Conservation (phyloP, 75 land plant genomes). For the Pseudotsuga menziesii region DNA sequence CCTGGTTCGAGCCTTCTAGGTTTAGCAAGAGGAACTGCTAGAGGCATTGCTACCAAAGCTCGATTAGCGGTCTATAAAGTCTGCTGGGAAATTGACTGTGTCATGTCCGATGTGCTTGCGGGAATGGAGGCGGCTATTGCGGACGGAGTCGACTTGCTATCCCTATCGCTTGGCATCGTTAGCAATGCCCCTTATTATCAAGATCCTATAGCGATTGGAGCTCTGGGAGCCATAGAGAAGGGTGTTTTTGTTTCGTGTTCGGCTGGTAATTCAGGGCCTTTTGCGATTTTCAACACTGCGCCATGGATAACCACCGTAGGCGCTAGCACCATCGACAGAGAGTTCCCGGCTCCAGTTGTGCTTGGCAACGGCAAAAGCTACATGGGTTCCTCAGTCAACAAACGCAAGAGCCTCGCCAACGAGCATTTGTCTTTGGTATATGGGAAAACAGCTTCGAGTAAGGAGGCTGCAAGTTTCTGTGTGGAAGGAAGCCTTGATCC, state of each 20-base stretch:
- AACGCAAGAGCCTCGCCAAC: too few relatives aligned
- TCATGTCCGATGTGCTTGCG: constrained; percentile 13
- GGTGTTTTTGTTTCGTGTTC: constrained; percentile 40
- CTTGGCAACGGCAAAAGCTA: constrained; percentile 15
- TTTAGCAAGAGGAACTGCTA: constrained; percentile 25
- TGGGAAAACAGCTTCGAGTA: too few relatives aligned
- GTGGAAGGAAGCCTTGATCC: constrained; percentile 13
- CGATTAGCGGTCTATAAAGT: constrained; percentile 24
- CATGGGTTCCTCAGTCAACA: background rate
- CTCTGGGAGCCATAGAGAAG: constrained; percentile 23
- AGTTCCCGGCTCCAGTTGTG: constrained; percentile 7
- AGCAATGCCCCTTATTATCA: background rate
- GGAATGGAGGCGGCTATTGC: constrained; percentile 21
- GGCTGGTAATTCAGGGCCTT: constrained; percentile 45
- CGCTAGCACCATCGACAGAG: constrained; percentile 25
- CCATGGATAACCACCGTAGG: constrained; percentile 34
- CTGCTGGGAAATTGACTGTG: constrained; percentile 17
- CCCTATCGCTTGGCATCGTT: background rate
- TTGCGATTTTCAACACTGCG: constrained; percentile 18
- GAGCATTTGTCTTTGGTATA: background rate
- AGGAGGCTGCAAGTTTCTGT: constrained; percentile 5
- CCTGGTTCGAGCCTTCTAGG: constrained; percentile 16
- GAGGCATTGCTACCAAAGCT: constrained; percentile 22
- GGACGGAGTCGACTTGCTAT: constrained; percentile 12
- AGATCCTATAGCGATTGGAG: constrained; percentile 21